Evolutionary conservation across 208 protist genomes (phyloP).

Genomic region (Porcisia hertigi): DNA sequence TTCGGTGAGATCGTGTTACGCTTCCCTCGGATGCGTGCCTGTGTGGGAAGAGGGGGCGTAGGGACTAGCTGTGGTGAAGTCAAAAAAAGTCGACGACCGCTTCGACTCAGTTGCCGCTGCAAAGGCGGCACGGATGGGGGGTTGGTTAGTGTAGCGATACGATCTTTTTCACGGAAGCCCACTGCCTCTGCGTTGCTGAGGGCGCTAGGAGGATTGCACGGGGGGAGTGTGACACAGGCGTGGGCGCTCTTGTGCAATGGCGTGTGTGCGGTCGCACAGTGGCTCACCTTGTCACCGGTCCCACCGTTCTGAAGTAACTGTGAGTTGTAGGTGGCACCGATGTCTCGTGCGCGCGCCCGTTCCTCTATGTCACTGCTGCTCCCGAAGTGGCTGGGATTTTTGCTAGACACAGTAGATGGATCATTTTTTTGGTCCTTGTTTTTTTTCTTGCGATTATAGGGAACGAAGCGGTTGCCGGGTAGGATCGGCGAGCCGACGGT

Average conservation of each 20-base stretch:
- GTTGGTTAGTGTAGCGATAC: neutral
- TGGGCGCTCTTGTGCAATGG: neutral
- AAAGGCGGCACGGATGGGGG: neutral
- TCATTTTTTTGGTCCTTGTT: neutral
- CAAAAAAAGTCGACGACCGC: neutral
- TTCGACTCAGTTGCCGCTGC: slow-evolving; percentile 7
- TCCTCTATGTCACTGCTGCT: neutral
- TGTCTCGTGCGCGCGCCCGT: neutral
- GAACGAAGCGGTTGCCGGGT: neutral
- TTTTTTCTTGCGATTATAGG: neutral
- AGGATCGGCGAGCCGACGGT: neutral
- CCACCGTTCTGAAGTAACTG: neutral
- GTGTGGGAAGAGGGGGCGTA: neutral
- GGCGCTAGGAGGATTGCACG: neutral
- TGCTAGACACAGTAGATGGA: neutral
- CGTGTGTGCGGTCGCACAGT: neutral
- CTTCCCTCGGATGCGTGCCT: neutral
- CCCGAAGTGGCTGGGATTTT: neutral
- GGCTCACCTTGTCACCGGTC: too few species aligned
- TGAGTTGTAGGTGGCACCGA: neutral
- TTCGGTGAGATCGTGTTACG: neutral
- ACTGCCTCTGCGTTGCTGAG: neutral
- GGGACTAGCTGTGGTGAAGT: neutral
- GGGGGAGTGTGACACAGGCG: neutral
- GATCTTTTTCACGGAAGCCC: neutral